A percentile compares a stretch with the other conserved stretches of the same genome.
Evolutionary conservation across 129 eudicot genomes (phyloP).

Genomic region (Rutidosis leptorrhynchoides): DNA sequence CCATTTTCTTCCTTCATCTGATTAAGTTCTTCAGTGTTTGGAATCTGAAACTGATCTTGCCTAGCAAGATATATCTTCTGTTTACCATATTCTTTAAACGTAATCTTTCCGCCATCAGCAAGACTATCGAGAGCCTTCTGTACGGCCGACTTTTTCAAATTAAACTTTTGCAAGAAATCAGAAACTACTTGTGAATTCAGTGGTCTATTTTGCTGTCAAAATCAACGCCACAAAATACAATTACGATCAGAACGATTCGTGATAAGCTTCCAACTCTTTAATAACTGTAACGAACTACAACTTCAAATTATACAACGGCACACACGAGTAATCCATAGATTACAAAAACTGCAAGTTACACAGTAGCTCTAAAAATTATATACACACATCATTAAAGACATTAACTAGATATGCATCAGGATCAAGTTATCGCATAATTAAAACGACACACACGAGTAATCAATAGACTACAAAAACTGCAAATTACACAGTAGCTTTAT

Average conservation of each 20-base stretch:
- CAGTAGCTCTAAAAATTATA: conserved; percentile 6
- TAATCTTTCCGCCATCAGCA: conserved; percentile 71
- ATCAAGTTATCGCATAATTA: background rate
- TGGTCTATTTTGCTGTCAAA: conserved; percentile 91
- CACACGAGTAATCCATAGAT: background rate
- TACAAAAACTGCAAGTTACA: background rate
- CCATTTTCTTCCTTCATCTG: conserved; percentile 84
- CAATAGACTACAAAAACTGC: background rate
- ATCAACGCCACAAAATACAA: too few species aligned
- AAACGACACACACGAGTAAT: background rate
- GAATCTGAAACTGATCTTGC: conserved; percentile 93
- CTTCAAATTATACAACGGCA: conserved; percentile 1
- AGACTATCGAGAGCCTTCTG: conserved; percentile 92
- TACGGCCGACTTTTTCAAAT: conserved; percentile 81
- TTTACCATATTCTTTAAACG: conserved; percentile 98
- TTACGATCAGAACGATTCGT: background rate
- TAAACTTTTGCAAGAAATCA: conserved; percentile 86
- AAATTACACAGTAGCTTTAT: conserved; percentile 8
- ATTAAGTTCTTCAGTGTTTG: conserved; percentile 82
- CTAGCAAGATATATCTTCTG: conserved; percentile 91
- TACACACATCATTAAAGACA: background rate
- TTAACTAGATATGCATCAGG: conserved; percentile 16
- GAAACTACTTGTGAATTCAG: conserved; percentile 84
- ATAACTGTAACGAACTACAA: background rate
- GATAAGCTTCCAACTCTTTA: too few species aligned